Conservation (phyloP, 2,329 filamentous ascomycete genomes). For the Fusarium torulosum region DNA sequence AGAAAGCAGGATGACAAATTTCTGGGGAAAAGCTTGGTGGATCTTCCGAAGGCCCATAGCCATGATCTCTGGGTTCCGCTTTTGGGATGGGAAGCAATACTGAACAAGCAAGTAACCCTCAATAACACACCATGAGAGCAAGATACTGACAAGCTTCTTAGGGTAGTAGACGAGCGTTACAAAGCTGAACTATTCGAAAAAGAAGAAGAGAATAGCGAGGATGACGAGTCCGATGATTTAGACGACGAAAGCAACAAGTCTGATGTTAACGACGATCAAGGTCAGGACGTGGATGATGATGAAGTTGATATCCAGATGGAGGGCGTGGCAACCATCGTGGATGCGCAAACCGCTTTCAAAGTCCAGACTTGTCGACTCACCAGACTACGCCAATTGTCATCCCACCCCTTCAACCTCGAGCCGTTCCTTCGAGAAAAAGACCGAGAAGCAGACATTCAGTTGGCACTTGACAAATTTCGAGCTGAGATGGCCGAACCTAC, state of each 20-base stretch:
- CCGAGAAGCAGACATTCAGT: not conserved
- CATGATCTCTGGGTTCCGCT: not conserved
- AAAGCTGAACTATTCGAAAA: not conserved
- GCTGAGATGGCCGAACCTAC: not conserved
- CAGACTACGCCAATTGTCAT: constrained; percentile 40
- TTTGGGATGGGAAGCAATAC: not conserved
- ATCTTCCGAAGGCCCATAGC: not conserved
- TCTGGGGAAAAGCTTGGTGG: not conserved
- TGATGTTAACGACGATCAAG: no score
- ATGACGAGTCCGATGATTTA: no score
- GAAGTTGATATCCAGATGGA: no score
- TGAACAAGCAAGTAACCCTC: not conserved
- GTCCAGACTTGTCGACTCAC: not conserved
- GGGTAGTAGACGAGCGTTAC: no score
- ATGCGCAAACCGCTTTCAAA: not conserved
- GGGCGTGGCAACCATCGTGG: no score
- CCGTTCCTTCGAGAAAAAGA: constrained; percentile 31
- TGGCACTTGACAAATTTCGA: not conserved
- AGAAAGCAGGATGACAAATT: not conserved
- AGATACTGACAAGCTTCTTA: no score
- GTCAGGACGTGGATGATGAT: no score
- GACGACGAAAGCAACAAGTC: no score
- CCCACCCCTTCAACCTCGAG: constrained; percentile 50
- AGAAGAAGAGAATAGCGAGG: no score
- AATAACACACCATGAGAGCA: not conserved